Evolutionary conservation across 225 moss, liverwort and hornwort species (phyloP).

Genomic region (Thuidium tamariscinum): DNA sequence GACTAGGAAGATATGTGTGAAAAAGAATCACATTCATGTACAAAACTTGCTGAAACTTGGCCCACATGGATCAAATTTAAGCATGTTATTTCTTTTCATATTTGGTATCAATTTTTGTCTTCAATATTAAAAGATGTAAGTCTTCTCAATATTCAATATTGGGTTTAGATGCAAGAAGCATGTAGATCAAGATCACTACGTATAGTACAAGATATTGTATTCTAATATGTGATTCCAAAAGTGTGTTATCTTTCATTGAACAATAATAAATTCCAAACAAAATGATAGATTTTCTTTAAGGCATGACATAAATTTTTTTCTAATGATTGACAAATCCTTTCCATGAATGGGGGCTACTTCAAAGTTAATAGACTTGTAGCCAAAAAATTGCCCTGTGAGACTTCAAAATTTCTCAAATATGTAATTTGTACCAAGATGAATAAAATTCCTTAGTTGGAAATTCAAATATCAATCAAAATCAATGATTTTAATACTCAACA

Average conservation of each 20-base stretch:
- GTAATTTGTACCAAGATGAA: background rate
- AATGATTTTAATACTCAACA: background rate
- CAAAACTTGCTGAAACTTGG: background rate
- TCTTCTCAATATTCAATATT: background rate
- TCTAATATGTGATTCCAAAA: background rate
- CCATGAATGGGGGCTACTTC: accelerated
- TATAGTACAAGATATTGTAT: background rate
- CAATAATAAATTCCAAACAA: too few species aligned
- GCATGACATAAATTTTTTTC: background rate
- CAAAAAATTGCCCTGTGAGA: background rate
- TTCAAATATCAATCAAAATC: background rate
- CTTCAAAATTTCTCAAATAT: background rate
- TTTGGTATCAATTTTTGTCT: background rate
- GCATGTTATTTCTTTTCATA: background rate
- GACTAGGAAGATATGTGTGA: too few species aligned
- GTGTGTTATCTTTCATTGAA: background rate
- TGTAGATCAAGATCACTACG: background rate
- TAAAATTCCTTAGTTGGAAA: background rate
- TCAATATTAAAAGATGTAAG: background rate
- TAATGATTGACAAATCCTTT: background rate
- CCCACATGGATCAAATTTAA: accelerated
- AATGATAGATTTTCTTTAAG: background rate
- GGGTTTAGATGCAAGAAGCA: background rate
- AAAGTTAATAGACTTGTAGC: background rate
- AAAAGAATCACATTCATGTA: background rate